Base-by-base conservation (phyloP, 2,329 filamentous ascomycete species). In the Bipolaris zeicola region DNA sequence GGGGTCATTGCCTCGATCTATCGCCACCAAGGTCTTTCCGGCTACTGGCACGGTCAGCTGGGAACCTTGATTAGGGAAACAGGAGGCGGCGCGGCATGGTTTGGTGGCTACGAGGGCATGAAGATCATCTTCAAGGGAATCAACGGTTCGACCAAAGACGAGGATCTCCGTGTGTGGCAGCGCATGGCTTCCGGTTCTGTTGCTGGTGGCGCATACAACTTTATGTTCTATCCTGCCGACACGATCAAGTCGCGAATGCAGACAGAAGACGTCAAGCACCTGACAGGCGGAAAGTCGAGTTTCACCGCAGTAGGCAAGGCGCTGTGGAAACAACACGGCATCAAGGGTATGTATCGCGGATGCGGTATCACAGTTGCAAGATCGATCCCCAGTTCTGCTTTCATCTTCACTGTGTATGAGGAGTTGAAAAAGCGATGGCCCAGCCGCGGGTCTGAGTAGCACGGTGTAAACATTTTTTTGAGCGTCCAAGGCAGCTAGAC, bases 211-310 rank as follows among this genome's bases (percentile, higher is more conserved):
- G 88, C 87, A 34, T 99, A 99, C 79, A 99, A 99, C 75, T 98
- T 98, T 73, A 80, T 96, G 20, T 97, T 98, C 81, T 99, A 95
- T 75, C 95, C 95, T 0, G 95, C 95, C 47, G 95, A 99, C 75
- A 99, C 95, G 0, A 89, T 99, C 80, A 99, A 99, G 79, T 96
- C 91, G 16, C 87, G 94, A 45, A 96, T 99, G 88, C 95, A 99
- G 79, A 99, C 95, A 0, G 85, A 89, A 50, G 89, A 92, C 5
- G 81, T 91, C 41, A 84, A 83, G 31, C 80, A 77, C 11, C 66
- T 81, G 7, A 78, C 80, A 20, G 80, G 80, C 2, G 77, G 79
- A 52, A 83, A 83, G 50, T 84, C 84, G 39, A 88, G 87, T 0
- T 98, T 99, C 70, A 85, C 83, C 79, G 80, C 83, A 36, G 92